Evolutionary conservation across 1,139 yeast genomes (phyloP), one percentile per base, ranked within the genome.

Genomic region (Nakaseomyces nivariensis): DNA sequence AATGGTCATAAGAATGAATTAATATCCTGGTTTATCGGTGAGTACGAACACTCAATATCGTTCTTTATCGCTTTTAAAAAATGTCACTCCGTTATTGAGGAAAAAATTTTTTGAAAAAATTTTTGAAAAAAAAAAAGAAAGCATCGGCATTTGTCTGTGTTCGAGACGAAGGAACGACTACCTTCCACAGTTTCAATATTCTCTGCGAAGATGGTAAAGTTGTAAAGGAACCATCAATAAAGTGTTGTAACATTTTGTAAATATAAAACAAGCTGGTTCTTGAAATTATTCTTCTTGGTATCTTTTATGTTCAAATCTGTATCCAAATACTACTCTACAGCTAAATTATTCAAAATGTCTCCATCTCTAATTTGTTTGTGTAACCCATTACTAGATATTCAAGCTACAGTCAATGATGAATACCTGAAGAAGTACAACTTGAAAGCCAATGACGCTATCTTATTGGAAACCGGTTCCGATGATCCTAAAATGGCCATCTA

Each of bases 361-460:
- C 48, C 52, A 29, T 34, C 81, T 70, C 71, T 83, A 53, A 76
- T 84, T 54, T 80, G 85, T 67, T 75, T 85, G 63, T 90, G 92
- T 62, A 85, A 80, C 70, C 95, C 95, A 48, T 76, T 90, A 61
- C 78, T 90, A 66, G 97, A 90, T 67, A 75, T 89, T 63, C 97
- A 89, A 75, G 87, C 83, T 66, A 81, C 83, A 56, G 94, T 85
- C 53, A 79, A 77, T 42, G 72, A 76, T 51, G 79, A 73, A 41
- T 88, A 81, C 73, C 76, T 90, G 61, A 76, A 73, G 53, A 89
- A 89, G 73, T 92, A 92, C 73, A 82, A 71, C 46, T 76, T 92
- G 64, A 89, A 90, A 72, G 89, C 85, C 58, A 85, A 94, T 68
- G 97, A 92, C 68, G 98, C 98, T 58, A 89, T 92, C 62, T 79